Base-by-base conservation (phyloP, 257 asterid species). In the Rehmannia glutinosa region DNA sequence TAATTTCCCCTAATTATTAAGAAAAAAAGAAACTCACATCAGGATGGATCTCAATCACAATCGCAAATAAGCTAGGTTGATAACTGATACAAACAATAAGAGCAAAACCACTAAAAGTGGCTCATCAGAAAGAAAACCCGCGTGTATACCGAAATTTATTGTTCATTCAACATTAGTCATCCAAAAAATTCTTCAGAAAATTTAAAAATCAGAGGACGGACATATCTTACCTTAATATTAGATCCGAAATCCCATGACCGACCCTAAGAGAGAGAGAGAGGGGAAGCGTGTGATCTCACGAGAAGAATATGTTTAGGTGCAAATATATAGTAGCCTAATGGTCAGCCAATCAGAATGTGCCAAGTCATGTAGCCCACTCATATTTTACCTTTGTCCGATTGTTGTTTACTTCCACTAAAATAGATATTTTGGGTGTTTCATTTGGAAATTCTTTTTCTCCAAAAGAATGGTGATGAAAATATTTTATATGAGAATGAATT, bases 161-260 rank as follows among this genome's bases (percentile, higher is more conserved):
- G n/a, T n/a, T 16, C 52, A 28, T 20, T 1, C 11, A 43, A 28
- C 63, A 38, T 39, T 54, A 57, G 28, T 39, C 60, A 74, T 28
- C 67, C 49, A 17, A 70, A 28, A 51, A 47, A 21, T 71, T 43
- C 50, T 23, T 25, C 8, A 21, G 25, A 63, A 58, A 49, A 45
- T 25, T 5, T 2, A 56, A 33, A 41, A 27, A 46, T 16, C 3
- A 39, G 53, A 16, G 47, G 49, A 64, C 46, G 27, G 12, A 20
- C 35, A 23, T 9, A 6, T 51, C 8, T 70, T 68, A 78, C 87
- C 84, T 58, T 21, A 25, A 24, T 49, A 68, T 55, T 41, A 66
- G 80, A 78, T 78, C 86, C 61, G 78, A 55, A 75, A 66, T 58
- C 62, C 75, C 77, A 78, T 64, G 76, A 68, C 70, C 86, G 72